Evolutionary conservation across 2,329 filamentous ascomycete species (phyloP), one percentile per base, ranked within the genome.

Genomic region (Trichoderma aggressivum): DNA sequence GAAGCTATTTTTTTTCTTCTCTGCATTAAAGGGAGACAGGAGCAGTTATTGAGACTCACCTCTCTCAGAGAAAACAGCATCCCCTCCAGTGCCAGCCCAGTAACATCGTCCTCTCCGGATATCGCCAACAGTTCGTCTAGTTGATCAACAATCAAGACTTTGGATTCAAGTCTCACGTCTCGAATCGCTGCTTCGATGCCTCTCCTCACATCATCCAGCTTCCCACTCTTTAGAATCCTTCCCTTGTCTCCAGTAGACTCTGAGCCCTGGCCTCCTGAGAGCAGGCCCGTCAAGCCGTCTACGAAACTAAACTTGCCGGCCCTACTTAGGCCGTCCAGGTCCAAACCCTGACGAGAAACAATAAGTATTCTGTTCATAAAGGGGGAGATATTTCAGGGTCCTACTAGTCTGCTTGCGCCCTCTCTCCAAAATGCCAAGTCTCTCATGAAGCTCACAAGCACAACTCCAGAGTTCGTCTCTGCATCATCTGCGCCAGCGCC

Each of bases 401-500:
- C 72, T 68, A 93, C 91, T 77, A 94, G 80, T 80, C 90, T 90
- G 67, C 88, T 86, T 2, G 86, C 87, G 63, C 92, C 91, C 3
- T 90, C 88, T 73, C 84, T 89, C 94, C 94, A 98, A 78, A 97
- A 97, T 1, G 87, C 83, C 74, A 87, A 88, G 76, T 95, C 91
- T 72, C 93, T 87, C 81, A 97, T 83, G 81, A 96, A 97, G 82
- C 92, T 97, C 71, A 96, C 89, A 3, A 98, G 84, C 3, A 97
- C 85, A 1, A 98, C 87, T 63, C 84, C 86, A 30, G 80, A 81
- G 12, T 78, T 78, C 16, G 75, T 74, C 18, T 50, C 70, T 32
- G 63, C 71, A 32, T 74, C 75, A 7, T 76, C 72, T 53, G 67
- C 73, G 47, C 50, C 73, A 53, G 39, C 76, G 76, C n/a, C n/a